phyloP scores from a whole-genome alignment of 2,329 filamentous ascomycete genomes.

The Sphaerulina vaccinii region DNA sequence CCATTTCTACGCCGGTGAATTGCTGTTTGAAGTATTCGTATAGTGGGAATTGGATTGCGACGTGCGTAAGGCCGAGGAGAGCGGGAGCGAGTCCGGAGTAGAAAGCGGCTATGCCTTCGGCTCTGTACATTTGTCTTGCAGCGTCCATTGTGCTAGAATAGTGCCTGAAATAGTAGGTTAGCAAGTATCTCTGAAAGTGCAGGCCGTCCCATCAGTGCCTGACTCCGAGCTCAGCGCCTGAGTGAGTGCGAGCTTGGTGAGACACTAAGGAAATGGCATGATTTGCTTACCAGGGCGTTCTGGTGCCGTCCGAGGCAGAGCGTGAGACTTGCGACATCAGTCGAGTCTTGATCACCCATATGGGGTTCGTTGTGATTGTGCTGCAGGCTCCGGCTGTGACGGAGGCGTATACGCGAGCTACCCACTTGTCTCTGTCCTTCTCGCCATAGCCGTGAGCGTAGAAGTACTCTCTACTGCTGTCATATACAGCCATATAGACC shows the following conservation, averaged over 20 bases:
- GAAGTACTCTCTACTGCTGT: conserved; percentile 76
- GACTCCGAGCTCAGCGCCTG: no score
- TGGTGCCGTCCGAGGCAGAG: conserved; percentile 53
- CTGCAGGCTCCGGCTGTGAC: conserved; percentile 88
- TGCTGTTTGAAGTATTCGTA: conserved; percentile 90
- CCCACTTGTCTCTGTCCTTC: conserved; percentile 60
- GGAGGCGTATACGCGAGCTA: conserved; percentile 84
- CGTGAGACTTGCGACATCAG: conserved; percentile 87
- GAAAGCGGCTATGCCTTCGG: conserved; percentile 84
- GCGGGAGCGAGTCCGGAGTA: conserved; percentile 94
- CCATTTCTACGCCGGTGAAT: conserved; percentile 89
- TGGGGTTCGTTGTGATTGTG: conserved; percentile 92
- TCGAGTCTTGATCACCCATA: conserved; percentile 98
- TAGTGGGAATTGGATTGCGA: conserved; percentile 93
- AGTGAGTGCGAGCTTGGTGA: no score
- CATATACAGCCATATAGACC: conserved; percentile 96
- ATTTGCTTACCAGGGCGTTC: no score
- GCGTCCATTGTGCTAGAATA: conserved; percentile 89
- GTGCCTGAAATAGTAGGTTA: no score
- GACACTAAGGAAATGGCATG: no score
- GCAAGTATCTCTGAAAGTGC: no score
- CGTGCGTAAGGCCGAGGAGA: conserved; percentile 85
- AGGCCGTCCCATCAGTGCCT: no score
- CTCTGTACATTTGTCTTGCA: conserved; percentile 90
- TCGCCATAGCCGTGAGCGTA: conserved; percentile 51